Conservation (phyloP, 1,284 basidiomycete genomes). For the Bondarzewia mesenterica region DNA sequence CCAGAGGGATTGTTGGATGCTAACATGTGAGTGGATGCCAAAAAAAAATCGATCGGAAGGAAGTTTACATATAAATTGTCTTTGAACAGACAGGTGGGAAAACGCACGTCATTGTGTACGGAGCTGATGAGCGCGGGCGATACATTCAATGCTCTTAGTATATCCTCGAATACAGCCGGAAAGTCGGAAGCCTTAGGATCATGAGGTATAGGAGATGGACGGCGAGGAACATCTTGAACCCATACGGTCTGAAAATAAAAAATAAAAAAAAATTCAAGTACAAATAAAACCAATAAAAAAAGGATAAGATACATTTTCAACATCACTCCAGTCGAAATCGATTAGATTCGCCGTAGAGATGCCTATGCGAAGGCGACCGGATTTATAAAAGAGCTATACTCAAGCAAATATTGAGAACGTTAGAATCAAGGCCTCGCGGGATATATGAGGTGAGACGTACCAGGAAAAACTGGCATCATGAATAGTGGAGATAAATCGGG, state of each 20-base stretch:
- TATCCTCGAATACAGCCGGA: slow-evolving; percentile 36
- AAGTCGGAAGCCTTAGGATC: slow-evolving; percentile 40
- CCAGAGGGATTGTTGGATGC: slow-evolving; percentile 53
- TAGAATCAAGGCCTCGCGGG: no score
- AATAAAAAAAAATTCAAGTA: no score
- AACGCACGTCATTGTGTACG: slow-evolving; percentile 49
- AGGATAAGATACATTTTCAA: slow-evolving; percentile 77
- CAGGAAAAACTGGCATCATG: slow-evolving; percentile 52
- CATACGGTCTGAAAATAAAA: slow-evolving; percentile 53
- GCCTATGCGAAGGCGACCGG: slow-evolving; percentile 61
- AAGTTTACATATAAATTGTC: no score
- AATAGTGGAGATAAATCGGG: slow-evolving; percentile 5
- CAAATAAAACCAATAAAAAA: no score
- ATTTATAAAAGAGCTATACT: slow-evolving; percentile 65
- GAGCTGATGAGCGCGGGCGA: slow-evolving; percentile 49
- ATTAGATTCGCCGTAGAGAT: slow-evolving; percentile 73
- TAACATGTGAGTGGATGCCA: no score
- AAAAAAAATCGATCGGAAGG: no score
- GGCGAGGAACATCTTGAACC: slow-evolving; percentile 67
- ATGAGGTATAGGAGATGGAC: slow-evolving; percentile 33
- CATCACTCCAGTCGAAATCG: slow-evolving; percentile 67
- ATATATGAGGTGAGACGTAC: slow-evolving; percentile 34
- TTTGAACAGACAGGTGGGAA: no score
- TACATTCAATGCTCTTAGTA: slow-evolving; percentile 55
- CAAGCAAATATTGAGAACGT: no score